Conservation (phyloP, 108 stramenopile genomes). For the Nannochloropsis granulata region DNA sequence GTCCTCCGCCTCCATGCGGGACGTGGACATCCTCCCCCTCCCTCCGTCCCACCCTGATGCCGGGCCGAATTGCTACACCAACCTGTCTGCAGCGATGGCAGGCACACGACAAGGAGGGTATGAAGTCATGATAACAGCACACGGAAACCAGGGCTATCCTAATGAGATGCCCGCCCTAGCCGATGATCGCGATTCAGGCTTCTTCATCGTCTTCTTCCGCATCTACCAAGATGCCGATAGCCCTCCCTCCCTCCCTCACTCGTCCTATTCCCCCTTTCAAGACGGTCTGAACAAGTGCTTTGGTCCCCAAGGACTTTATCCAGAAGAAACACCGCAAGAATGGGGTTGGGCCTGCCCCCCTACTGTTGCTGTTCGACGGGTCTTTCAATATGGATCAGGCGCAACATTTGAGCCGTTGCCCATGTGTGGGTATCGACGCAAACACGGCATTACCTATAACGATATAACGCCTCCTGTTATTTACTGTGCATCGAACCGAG, state of each 20-base stretch:
- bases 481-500: background rate
- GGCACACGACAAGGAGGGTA: background rate
- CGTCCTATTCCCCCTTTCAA: background rate
- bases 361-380: background rate
- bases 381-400: background rate
- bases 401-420: background rate
- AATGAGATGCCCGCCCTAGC: conserved; percentile 1
- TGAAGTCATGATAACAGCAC: background rate
- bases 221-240: background rate
- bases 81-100: background rate
- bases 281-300: background rate
- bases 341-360: conserved; percentile 10
- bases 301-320: background rate
- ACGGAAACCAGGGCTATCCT: background rate
- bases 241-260: background rate
- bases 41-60: background rate
- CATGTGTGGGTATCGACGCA: background rate
- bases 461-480: background rate
- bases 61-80: background rate
- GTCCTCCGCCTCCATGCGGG: background rate
- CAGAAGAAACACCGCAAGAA: background rate
- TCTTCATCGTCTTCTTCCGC: conserved; percentile 1
- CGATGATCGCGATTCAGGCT: background rate
- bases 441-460: background rate
- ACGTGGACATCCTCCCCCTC: background rate